Base-by-base conservation (phyloP, 2,329 filamentous ascomycete genomes). In the Penicillium sp. region DNA sequence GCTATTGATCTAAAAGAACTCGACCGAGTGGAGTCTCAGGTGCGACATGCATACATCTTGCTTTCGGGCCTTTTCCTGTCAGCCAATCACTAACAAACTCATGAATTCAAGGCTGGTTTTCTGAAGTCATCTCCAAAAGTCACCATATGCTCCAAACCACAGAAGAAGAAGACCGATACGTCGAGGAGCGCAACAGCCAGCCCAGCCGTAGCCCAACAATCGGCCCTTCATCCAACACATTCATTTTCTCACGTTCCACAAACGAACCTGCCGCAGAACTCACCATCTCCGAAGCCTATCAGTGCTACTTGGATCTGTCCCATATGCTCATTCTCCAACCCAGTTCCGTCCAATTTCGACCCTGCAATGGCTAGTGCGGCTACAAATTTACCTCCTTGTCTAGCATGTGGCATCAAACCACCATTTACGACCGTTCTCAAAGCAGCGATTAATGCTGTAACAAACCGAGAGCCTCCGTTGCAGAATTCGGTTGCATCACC, bases 71-170 rank as follows among this genome's bases (percentile, higher is more conserved):
- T 58, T 33, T 17, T 62, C 16, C 28, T 19, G 28, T 42, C 28
- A 17, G 9, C 3, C 17, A 43, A 17, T 48, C 35, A 30, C 45
- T 43, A 28, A 38, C 50, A 55, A 31, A 57, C 14, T 5, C 19
- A 25, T 22, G 38, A 11, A 10, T 26, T 42, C 11, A 33, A 91
- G 88, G 90, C 90, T 38, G 90, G 94, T 30, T 97, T 99, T 65
- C 78, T 97, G 41, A 97, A 96, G 71, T 97, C 94, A 0, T 97
- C 94, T 1, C 80, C 94, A 7, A 99, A 99, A 76, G 85, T 99
- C 61, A 97, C 90, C 2, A 77, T 99, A 51, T 84, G 91, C 61
- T 90, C 92, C 0, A 97, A 96, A 68, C 84, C 89, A 1, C 75
- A 81, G 16, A 95, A 89, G 72, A 82, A 84, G 60, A 78, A 84